Evolutionary conservation across 2,329 filamentous ascomycete genomes (phyloP).

Genomic region (Fusarium nisikadoi): DNA sequence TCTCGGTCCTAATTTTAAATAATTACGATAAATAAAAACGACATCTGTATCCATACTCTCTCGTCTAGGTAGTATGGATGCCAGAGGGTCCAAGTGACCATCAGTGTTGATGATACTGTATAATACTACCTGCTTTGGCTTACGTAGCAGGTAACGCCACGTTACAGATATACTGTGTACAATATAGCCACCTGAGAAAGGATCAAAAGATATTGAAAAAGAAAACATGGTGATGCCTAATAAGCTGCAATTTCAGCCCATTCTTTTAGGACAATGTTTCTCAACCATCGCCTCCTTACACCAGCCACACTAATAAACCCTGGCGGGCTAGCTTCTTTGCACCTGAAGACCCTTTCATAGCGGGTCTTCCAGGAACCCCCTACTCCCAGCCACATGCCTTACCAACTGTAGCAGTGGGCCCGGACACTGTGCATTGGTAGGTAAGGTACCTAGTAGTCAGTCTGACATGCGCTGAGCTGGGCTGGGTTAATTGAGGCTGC

Average conservation of each 20-base stretch:
- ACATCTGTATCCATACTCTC: neutral
- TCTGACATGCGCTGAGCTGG: constrained; percentile 32
- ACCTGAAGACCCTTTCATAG: constrained; percentile 28
- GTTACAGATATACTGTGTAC: neutral
- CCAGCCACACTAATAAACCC: constrained; percentile 36
- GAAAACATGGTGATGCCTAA: neutral
- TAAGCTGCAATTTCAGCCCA: constrained; percentile 15
- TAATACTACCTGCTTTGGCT: neutral
- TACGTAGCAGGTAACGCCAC: neutral
- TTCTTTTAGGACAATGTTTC: neutral
- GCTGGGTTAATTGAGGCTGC: constrained; percentile 39
- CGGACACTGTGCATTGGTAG: constrained; percentile 34
- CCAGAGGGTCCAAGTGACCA: neutral
- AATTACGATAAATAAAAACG: neutral
- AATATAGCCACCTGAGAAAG: neutral
- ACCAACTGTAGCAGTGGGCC: constrained; percentile 10
- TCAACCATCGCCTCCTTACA: constrained; percentile 10
- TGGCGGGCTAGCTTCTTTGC: constrained; percentile 20
- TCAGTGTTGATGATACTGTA: neutral
- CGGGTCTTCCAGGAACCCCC: constrained; percentile 28
- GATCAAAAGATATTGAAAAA: neutral
- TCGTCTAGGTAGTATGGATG: neutral
- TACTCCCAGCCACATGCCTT: constrained; percentile 41
- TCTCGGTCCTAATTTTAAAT: neutral
- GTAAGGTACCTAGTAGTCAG: neutral